Evolutionary conservation across 495 filamentous ascomycete species (phyloP).

Genomic region (Penicillium tannophilum): DNA sequence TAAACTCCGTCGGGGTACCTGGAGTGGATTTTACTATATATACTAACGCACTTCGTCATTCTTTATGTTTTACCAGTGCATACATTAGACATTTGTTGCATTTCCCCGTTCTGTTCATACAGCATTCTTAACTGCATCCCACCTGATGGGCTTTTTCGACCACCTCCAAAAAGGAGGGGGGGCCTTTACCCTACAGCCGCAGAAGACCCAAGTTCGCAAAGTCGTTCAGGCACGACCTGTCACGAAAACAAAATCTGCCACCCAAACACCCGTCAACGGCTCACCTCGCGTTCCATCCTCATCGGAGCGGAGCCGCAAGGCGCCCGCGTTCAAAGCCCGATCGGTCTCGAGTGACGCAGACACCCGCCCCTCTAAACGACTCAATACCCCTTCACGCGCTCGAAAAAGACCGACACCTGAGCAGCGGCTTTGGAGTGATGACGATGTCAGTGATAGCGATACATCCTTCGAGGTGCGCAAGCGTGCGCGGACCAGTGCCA

Average conservation of each 20-base stretch:
- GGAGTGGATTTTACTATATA: neutral
- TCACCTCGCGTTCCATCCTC: conserved; percentile 28
- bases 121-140: conserved; percentile 9
- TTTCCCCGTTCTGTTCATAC: conserved; percentile 24
- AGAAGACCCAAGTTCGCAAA: conserved; percentile 52
- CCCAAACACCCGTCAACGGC: conserved; percentile 25
- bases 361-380: conserved; percentile 36
- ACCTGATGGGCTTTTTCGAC: conserved; percentile 56
- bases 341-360: conserved; percentile 39
- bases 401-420: conserved; percentile 52
- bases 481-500: conserved; percentile 44
- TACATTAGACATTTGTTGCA: conserved; percentile 21
- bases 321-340: conserved; percentile 30
- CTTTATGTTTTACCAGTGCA: conserved; percentile 22
- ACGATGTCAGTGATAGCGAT: conserved; percentile 51
- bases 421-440: conserved; percentile 49
- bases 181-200: conserved; percentile 51
- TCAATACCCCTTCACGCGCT: conserved; percentile 36
- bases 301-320: conserved; percentile 31
- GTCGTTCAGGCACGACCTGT: conserved; percentile 45
- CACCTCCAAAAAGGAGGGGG: conserved; percentile 58
- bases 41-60: conserved; percentile 12
- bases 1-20: conserved; percentile 7
- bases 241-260: conserved; percentile 30
- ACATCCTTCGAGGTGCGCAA: conserved; percentile 50